phyloP scores from a whole-genome alignment of 2,329 filamentous ascomycete species.

The Pseudonectria foliicola region DNA sequence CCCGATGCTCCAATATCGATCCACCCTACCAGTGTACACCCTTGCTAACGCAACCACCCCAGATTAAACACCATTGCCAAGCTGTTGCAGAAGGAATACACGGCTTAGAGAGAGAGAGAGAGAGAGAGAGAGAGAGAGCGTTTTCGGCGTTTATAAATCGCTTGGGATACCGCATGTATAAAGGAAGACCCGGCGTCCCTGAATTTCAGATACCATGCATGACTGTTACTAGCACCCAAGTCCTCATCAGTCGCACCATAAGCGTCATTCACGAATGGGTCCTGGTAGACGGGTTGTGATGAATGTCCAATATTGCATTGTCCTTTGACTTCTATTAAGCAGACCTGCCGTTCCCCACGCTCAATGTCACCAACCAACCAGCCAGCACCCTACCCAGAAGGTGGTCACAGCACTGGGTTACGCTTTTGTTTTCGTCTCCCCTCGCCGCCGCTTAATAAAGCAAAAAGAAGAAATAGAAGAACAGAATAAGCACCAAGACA shows the following conservation, averaged over 20 bases:
- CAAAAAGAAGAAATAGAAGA: constrained; percentile 13
- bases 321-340: constrained; percentile 19
- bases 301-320: constrained; percentile 11
- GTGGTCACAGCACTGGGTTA: constrained; percentile 2
- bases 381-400: constrained; percentile 12
- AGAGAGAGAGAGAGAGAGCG: constrained; percentile 6
- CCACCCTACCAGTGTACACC: too few species aligned
- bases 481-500: constrained; percentile 6
- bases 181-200: constrained; percentile 1
- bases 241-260: neutral
- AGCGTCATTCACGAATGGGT: neutral
- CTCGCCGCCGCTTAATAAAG: constrained; percentile 12
- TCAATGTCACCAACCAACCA: constrained; percentile 6
- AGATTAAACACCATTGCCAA: constrained; percentile 59
- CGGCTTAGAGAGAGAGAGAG: constrained; percentile 22
- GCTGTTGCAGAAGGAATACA: constrained; percentile 56
- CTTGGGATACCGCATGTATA: too few species aligned
- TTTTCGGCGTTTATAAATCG: neutral
- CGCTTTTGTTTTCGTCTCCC: constrained; percentile 12
- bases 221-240: neutral
- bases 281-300: constrained; percentile 1
- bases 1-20: neutral
- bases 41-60: constrained; percentile 10
- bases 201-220: constrained; percentile 2
- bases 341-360: constrained; percentile 13